Conservation (phyloP, 345 rosid species). For the Citrus sinensis region DNA sequence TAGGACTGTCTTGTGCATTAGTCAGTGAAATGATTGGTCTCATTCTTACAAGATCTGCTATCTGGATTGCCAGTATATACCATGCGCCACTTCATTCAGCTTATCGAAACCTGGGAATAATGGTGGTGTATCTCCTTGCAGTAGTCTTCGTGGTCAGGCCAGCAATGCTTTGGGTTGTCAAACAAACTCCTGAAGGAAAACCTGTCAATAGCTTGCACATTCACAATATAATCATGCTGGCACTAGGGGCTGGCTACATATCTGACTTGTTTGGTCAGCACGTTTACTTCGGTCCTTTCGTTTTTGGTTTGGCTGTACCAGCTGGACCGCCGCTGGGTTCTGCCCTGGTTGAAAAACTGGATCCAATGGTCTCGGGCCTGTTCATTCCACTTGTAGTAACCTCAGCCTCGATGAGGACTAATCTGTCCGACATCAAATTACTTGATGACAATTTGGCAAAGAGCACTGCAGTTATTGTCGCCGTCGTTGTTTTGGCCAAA, state of each 20-base stretch:
- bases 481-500: not conserved
- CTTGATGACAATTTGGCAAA: not conserved
- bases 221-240: slow-evolving; percentile 14
- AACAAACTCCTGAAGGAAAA: slow-evolving; percentile 18
- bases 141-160: slow-evolving; percentile 9
- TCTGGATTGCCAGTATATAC: not conserved
- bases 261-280: slow-evolving; percentile 2
- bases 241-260: not conserved
- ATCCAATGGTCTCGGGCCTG: slow-evolving; percentile 15
- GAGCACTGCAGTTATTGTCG: not conserved
- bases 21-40: slow-evolving; percentile 16
- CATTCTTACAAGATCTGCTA: not conserved
- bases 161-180: slow-evolving; percentile 12
- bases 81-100: not conserved
- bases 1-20: slow-evolving; percentile 22
- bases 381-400: slow-evolving; percentile 18
- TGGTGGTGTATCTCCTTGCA: not conserved
- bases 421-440: not conserved
- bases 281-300: slow-evolving; percentile 10
- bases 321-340: slow-evolving; percentile 28
- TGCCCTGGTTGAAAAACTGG: slow-evolving; percentile 25
- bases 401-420: slow-evolving; percentile 14
- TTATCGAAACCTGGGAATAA: not conserved
- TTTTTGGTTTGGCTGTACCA: slow-evolving; percentile 25
- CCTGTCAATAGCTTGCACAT: slow-evolving; percentile 11